Base-by-base conservation (phyloP, 2,329 filamentous ascomycete genomes). In the Xylaria polymorpha region DNA sequence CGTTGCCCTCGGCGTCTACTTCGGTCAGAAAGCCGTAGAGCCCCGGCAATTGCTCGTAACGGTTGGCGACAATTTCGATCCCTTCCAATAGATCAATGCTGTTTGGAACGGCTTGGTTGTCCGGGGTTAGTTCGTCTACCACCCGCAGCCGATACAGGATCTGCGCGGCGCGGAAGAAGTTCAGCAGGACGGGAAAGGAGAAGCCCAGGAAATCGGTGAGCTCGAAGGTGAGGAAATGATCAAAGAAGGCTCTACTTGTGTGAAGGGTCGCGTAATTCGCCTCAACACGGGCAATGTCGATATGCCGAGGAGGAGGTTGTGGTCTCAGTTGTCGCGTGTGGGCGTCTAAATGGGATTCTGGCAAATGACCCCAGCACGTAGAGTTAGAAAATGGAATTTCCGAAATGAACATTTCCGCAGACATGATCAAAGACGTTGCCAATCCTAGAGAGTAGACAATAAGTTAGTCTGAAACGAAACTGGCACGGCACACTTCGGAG, bases 361-460 rank as follows among this genome's bases (percentile, higher is more conserved):
- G 57, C n/a, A 20, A 5, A 2, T 67, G 69, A 29, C 71, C 57
- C 59, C 70, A 70, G 9, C 69, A 58, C 58, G 71, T 67, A 22
- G 58, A 35, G 58, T 73, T 73, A 37, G 67, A 74, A n/a, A 77
- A 72, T 32, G 73, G 77, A 74, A 75, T 76, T 66, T 84, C 81
- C n/a, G 79, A 74, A 44, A 85, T 79, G 5, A 77, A 69, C 18
- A 82, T 75, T 15, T 83, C 81, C 2, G 79, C 73, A 48, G 76
- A 77, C 66, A 77, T 75, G 0, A 84, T 67, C n/a, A 80, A 75
- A 4, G 78, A 77, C 12, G 75, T 73, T 20, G 83, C 71, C 2
- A 79, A 70, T 4, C 78, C 83, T 84, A 46, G 18, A 35, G 18
- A 43, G 18, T 3, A 22, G 12, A 66, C 48, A 1, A 39, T n/a